Evolutionary conservation across 1,284 basidiomycete species (phyloP), one percentile per base, ranked within the genome.

Genomic region (Ganoderma sinense): DNA sequence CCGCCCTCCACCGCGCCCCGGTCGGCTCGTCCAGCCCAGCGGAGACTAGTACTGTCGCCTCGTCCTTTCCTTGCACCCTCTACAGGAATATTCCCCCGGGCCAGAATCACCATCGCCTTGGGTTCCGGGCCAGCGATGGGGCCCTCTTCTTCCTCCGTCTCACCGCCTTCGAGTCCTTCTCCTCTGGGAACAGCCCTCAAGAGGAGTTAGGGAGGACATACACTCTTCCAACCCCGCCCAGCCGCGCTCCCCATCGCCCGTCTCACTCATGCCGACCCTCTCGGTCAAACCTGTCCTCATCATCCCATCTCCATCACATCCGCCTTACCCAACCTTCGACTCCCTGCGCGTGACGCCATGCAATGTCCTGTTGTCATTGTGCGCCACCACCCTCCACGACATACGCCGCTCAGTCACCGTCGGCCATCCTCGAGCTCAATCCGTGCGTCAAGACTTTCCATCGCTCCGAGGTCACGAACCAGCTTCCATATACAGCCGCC

Each of bases 191-290:
- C 58, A 26, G 33, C 33, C 8, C 62, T 51, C 29, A 31, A 31
- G 69, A 70, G 69, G 69, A 70, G 66, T 70, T 70, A 65, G 64
- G 41, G 62, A 67, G 69, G 62, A 65, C 36, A 65, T 67, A 67
- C 65, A 51, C 33, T 18, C 31, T 26, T 64, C 40, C 66, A 67
- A 62, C 69, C 33, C 62, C 69, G 62, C 36, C 2, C 69, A 43
- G 62, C 45, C 53, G 23, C 14, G 41, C 41, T 45, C 48, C 55
- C 56, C 62, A 69, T 64, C 60, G 65, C 65, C 63, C 66, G 61
- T 41, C 36, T 55, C 39, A n/a, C 31, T 26, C 31, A 33, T n/a
- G 33, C 56, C 53, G 33, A 26, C 33, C 16, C n/a, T 29, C 62
- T n/a, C 26, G 33, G 20, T 39, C 33, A n/a, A 39, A 39, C 16